phyloP scores from a whole-genome alignment of 2,329 filamentous ascomycete genomes.

The Ascocoryne sarcoides region DNA sequence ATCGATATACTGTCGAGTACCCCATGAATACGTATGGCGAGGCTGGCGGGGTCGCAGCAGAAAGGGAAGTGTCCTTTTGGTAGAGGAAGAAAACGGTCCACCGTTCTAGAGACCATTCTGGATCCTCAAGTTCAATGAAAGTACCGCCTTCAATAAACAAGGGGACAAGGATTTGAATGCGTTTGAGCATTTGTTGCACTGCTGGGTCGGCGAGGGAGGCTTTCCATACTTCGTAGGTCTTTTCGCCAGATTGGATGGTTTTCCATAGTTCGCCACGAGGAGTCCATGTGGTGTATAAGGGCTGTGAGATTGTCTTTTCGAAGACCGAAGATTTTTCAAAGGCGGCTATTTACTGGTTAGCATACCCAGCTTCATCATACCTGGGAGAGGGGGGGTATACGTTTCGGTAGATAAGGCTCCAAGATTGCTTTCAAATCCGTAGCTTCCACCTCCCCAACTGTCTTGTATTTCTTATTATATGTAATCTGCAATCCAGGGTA shows the following conservation, averaged over 20 bases:
- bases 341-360: slow-evolving; percentile 43
- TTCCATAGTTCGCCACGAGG: slow-evolving; percentile 70
- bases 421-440: slow-evolving; percentile 55
- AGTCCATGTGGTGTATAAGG: slow-evolving; percentile 40
- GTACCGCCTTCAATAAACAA: slow-evolving; percentile 93
- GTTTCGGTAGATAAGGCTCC: slow-evolving; percentile 54
- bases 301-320: slow-evolving; percentile 43
- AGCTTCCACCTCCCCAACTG: slow-evolving; percentile 59
- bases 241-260: slow-evolving; percentile 51
- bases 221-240: slow-evolving; percentile 76
- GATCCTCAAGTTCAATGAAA: slow-evolving; percentile 58
- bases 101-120: slow-evolving; percentile 64
- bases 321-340: slow-evolving; percentile 57
- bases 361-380: neutral
- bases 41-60: slow-evolving; percentile 34
- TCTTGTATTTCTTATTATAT: slow-evolving; percentile 62
- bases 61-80: slow-evolving; percentile 53
- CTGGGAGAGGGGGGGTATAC: slow-evolving; percentile 37
- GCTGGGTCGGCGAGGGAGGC: slow-evolving; percentile 62
- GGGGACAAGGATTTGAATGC: slow-evolving; percentile 74
- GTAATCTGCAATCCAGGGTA: slow-evolving; percentile 65
- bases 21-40: slow-evolving; percentile 73
- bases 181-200: slow-evolving; percentile 64
- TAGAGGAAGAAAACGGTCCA: slow-evolving; percentile 92
- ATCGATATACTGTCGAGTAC: slow-evolving; percentile 84